phyloP scores from a whole-genome alignment of 2,329 filamentous ascomycete genomes.

The Tolypocladium sp. region DNA sequence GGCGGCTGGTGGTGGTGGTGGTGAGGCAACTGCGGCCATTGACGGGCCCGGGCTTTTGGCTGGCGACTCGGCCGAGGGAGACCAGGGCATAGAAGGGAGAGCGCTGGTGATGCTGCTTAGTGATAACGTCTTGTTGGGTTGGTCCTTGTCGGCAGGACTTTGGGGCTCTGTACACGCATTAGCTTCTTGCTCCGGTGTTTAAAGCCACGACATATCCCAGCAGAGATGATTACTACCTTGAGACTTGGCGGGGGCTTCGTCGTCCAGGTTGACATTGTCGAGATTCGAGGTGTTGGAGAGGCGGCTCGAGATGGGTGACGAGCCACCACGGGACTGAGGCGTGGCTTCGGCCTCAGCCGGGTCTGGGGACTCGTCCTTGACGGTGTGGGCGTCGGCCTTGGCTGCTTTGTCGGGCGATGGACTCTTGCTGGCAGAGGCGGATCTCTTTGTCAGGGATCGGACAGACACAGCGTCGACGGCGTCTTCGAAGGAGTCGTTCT shows the following conservation, averaged over 20 bases:
- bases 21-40: conserved; percentile 19
- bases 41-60: conserved; percentile 33
- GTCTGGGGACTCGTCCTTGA: conserved; percentile 5
- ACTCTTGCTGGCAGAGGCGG: conserved; percentile 23
- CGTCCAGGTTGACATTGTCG: conserved; percentile 59
- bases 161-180: conserved; percentile 15
- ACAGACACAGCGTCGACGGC: conserved; percentile 57
- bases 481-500: conserved; percentile 61
- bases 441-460: conserved; percentile 52
- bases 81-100: conserved; percentile 67
- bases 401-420: conserved; percentile 12
- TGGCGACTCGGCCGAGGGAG: conserved; percentile 43
- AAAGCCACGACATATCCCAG: not conserved
- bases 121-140: conserved; percentile 47
- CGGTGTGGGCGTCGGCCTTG: conserved; percentile 8
- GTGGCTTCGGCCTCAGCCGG: conserved; percentile 10
- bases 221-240: conserved; percentile 17
- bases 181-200: conserved; percentile 5
- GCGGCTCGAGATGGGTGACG: conserved; percentile 30
- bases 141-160: conserved; percentile 25
- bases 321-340: conserved; percentile 18
- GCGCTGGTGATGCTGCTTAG: conserved; percentile 63
- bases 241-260: conserved; percentile 32
- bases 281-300: conserved; percentile 38
- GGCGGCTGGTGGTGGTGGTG: conserved; percentile 14